Percentiles rank a stretch among this genome's conserved stretches.
Conservation (phyloP, 1,139 yeast species). For the Kluyveromyces sp. region DNA sequence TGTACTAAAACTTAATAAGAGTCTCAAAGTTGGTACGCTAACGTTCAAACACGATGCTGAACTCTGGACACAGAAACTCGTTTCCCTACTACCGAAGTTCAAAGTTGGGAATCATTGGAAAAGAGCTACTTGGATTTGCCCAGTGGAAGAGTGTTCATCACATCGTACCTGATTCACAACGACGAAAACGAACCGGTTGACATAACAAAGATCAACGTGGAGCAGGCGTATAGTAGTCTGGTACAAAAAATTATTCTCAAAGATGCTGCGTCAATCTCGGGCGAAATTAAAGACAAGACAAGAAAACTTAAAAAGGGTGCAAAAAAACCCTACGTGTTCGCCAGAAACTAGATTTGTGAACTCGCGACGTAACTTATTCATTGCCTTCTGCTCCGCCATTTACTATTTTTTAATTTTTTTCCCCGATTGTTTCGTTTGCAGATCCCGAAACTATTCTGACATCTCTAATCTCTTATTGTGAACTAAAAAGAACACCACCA, state of each 20-base stretch:
- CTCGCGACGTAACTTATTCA: too few relatives aligned
- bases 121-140: constrained; percentile 8
- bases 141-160: constrained; percentile 6
- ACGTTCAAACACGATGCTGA: neutral
- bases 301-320: neutral
- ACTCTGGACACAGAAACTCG: neutral
- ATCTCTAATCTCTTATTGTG: too few relatives aligned
- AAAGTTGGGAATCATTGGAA: neutral
- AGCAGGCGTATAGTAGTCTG: neutral
- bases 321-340: neutral
- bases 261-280: neutral
- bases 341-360: too few relatives aligned
- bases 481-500: too few relatives aligned
- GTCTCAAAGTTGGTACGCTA: neutral
- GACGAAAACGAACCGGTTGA: neutral
- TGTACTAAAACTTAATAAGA: constrained; percentile 16
- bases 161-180: neutral
- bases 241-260: neutral
- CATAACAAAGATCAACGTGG: neutral
- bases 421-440: too few relatives aligned
- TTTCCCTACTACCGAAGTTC: constrained; percentile 2
- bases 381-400: too few relatives aligned
- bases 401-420: too few relatives aligned
- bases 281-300: neutral
- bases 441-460: too few relatives aligned